A percentile compares a stretch with the other conserved stretches of the same genome.
Conservation (phyloP, 768 basidiomycete genomes). For the Termitomyces sp. region DNA sequence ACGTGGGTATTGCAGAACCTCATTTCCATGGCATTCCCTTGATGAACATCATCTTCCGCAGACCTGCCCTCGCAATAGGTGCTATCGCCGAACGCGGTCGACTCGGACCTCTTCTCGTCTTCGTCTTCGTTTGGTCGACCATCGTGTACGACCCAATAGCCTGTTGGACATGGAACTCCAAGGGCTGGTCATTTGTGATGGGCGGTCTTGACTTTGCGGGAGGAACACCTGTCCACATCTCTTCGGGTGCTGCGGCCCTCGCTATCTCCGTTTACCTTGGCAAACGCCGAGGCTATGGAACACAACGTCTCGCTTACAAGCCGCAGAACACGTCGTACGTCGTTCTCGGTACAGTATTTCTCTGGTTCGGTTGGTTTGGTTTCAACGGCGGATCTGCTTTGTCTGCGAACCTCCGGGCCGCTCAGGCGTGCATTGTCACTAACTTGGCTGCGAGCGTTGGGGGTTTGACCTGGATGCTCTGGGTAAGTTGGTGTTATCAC, state of each 20-base stretch:
- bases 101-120: slow-evolving; percentile 82
- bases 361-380: slow-evolving; percentile 97
- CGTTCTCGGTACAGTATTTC: slow-evolving; percentile 87
- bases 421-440: slow-evolving; percentile 88
- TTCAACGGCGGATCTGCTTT: slow-evolving; percentile 94
- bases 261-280: slow-evolving; percentile 91
- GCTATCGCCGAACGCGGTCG: slow-evolving; percentile 89
- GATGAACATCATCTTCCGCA: too few relatives aligned
- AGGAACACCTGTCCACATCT: slow-evolving; percentile 96
- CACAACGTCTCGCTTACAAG: slow-evolving; percentile 85
- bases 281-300: slow-evolving; percentile 88
- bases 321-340: slow-evolving; percentile 94
- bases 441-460: slow-evolving; percentile 90
- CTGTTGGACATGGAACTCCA: slow-evolving; percentile 93
- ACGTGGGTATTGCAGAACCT: too few relatives aligned
- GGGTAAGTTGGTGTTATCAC: slow-evolving; percentile 39
- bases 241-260: slow-evolving; percentile 87
- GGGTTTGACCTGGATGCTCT: slow-evolving; percentile 89
- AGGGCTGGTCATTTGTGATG: slow-evolving; percentile 70
- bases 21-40: too few relatives aligned
- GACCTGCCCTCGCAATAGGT: slow-evolving; percentile 86
- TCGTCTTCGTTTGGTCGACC: slow-evolving; percentile 88
- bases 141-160: slow-evolving; percentile 93
- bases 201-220: slow-evolving; percentile 93
- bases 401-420: slow-evolving; percentile 82